Evolutionary conservation across 495 filamentous ascomycete genomes (phyloP), one percentile per base, ranked within the genome.

Genomic region (Aspergillus nidulans): DNA sequence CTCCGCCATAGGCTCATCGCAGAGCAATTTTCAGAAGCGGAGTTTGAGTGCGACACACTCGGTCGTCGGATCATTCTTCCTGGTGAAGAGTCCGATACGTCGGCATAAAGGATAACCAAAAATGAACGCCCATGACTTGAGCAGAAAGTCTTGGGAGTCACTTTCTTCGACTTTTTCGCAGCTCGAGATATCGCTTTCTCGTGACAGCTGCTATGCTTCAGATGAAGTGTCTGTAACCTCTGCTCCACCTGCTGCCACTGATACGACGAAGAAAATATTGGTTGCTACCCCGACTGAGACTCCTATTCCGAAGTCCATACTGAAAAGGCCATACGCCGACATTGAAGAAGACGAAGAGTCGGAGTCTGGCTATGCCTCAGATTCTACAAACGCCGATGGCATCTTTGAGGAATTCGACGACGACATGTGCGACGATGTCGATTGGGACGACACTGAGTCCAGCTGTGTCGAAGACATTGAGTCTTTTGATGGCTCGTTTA

Each of bases 201-300:
- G 73, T 7, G 75, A 76, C 62, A 76, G 73, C 51, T 75, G 72
- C 52, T 77, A 75, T 60, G 70, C 69, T 49, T 77, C 75, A 15
- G 75, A 77, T 56, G 73, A 74, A 53, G 56, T 71, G 18, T 76
- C 75, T 13, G 63, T 69, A 52, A 58, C 67, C 12, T 72, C 72
- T n/a, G 68, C 55, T 20, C 63, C 60, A 47, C 55, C 69, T 19
- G 57, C 60, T 3, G 60, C 66, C 24, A 47, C 58, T 15, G 55
- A 64, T 16, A 50, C 57, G 15, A 62, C 65, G 24, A 62, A 54
- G 48, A 56, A 49, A 19, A 55, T 64, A 20, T 63, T 66, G 19
- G 52, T 55, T 15, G 30, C 30, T n/a, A 51, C 60, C 20, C 48
- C 57, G n/a, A 16, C 60, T 4, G 61, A 52, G 16, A 51, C 64